These are phyloP conservation scores for Tuber magnatum DNA, from an alignment of 495 filamentous ascomycete genomes.

Conservation along the genomic window DNA sequence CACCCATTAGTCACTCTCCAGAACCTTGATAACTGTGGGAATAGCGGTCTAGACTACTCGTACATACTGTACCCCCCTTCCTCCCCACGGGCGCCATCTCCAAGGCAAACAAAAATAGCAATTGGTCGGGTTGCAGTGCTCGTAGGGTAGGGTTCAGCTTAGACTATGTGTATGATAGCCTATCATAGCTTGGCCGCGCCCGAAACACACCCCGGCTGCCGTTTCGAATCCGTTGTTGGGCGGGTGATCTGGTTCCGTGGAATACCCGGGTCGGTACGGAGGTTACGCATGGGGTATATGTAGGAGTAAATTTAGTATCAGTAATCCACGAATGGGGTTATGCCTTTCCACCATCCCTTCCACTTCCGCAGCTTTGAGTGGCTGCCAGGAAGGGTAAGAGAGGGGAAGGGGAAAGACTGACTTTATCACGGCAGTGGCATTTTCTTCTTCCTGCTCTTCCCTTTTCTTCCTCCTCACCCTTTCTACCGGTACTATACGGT, in stretches of 20 bases:
- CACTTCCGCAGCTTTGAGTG: no score
- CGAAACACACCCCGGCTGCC: neutral
- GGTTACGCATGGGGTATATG: neutral
- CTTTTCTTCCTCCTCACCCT: neutral
- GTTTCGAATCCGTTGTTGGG: neutral
- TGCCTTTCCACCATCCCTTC: no score
- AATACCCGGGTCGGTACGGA: neutral
- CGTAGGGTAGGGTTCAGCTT: neutral
- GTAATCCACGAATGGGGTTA: neutral
- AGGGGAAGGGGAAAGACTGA: no score
- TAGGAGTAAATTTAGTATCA: slow-evolving; percentile 2
- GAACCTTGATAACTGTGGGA: neutral
- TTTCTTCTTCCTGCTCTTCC: no score
- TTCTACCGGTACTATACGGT: no score
- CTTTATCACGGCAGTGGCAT: neutral
- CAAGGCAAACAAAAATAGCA: neutral
- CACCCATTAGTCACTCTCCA: neutral
- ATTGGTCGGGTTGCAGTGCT: no score
- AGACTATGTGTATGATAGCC: neutral
- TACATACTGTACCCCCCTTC: no score
- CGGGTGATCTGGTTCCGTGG: neutral
- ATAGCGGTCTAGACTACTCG: neutral
- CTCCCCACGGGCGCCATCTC: neutral
- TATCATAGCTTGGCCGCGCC: neutral
- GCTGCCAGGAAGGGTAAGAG: no score